Conservation (phyloP, 2,329 filamentous ascomycete genomes). For the Trichoderma hamatum region DNA sequence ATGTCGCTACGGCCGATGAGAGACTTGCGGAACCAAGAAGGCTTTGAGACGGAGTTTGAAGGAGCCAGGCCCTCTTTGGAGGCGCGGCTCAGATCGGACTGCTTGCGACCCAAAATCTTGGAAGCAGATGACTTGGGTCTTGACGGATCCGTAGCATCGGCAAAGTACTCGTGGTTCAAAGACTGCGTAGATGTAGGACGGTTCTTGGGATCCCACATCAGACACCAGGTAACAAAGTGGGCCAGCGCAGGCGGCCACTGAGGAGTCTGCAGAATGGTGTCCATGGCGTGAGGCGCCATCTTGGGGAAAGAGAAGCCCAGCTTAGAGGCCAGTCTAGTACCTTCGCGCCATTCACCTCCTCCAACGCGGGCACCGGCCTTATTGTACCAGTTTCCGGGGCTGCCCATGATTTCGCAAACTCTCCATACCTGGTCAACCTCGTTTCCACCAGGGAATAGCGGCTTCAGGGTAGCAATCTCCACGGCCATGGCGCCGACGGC, state of each 20-base stretch:
- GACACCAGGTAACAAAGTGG: constrained; percentile 95
- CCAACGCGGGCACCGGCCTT: constrained; percentile 85
- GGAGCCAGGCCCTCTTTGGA: constrained; percentile 60
- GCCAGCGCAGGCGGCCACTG: constrained; percentile 89
- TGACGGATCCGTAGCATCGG: constrained; percentile 87
- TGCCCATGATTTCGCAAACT: constrained; percentile 99
- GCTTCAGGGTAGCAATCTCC: constrained; percentile 94
- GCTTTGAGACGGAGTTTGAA: constrained; percentile 73
- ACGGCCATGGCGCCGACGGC: constrained; percentile 98
- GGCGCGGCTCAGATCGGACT: constrained; percentile 75
- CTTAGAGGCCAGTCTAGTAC: constrained; percentile 88
- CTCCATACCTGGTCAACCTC: constrained; percentile 99
- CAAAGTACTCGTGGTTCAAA: constrained; percentile 93
- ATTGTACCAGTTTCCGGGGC: constrained; percentile 96
- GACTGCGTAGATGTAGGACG: constrained; percentile 92
- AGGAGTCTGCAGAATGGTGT: constrained; percentile 85
- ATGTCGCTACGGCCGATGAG: constrained; percentile 79
- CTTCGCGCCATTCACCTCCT: constrained; percentile 96
- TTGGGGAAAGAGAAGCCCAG: constrained; percentile 98
- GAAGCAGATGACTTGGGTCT: constrained; percentile 89
- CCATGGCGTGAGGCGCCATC: constrained; percentile 97
- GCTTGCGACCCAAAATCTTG: constrained; percentile 82
- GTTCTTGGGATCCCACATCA: constrained; percentile 97
- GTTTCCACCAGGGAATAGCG: constrained; percentile 94
- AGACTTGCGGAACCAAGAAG: constrained; percentile 96